Evolutionary conservation across 805 yeast species (phyloP).

Genomic region (Metschnikowia cubensis): DNA sequence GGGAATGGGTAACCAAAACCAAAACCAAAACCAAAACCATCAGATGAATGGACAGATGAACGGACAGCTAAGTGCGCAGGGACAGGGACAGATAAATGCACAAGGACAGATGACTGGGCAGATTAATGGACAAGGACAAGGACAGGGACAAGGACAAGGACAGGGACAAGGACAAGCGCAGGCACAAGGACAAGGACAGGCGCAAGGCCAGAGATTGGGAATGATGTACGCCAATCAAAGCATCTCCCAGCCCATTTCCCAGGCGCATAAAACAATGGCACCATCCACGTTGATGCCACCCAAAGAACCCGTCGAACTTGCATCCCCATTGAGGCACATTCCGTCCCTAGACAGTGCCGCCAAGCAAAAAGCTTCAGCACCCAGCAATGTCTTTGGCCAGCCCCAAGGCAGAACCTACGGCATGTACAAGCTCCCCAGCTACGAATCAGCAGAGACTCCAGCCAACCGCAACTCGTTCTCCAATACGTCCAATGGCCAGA

Average conservation of each 20-base stretch:
- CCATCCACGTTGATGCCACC: slow-evolving; percentile 4
- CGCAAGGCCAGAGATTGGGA: not conserved
- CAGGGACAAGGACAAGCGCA: not conserved
- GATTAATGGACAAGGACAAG: not conserved
- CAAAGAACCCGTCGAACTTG: slow-evolving; percentile 39
- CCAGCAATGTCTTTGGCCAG: slow-evolving; percentile 2
- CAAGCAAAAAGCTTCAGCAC: slow-evolving; percentile 23
- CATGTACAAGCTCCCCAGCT: not conserved
- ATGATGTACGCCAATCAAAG: not conserved
- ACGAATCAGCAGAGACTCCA: not conserved
- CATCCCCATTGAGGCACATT: slow-evolving; percentile 31
- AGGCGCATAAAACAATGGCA: not conserved
- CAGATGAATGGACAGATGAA: not conserved
- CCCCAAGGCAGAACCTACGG: not conserved
- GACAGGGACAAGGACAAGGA: not conserved
- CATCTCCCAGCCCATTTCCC: not conserved
- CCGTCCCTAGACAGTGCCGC: slow-evolving; percentile 17
- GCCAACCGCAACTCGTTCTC: slow-evolving; percentile 8
- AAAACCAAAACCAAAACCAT: not conserved
- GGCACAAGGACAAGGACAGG: not conserved
- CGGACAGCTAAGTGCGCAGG: slow-evolving; percentile 1
- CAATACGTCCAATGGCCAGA: slow-evolving; percentile 13
- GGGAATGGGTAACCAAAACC: not conserved
- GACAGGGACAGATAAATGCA: slow-evolving; percentile 10
- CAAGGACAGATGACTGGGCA: not conserved